Evolutionary conservation across 2,329 filamentous ascomycete genomes (phyloP).

Genomic region (Lasiodiplodia sp.): DNA sequence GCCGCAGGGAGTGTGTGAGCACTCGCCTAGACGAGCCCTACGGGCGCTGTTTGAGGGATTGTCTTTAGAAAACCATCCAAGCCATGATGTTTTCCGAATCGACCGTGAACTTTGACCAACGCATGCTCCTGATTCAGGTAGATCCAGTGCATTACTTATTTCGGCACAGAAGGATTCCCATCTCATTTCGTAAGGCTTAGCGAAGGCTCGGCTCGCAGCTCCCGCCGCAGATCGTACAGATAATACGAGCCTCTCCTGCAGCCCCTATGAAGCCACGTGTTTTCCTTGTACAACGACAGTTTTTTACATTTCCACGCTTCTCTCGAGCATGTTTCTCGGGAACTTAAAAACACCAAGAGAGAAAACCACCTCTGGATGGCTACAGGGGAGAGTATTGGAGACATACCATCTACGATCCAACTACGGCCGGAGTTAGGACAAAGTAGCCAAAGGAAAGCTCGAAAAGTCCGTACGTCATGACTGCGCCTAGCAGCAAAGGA

Average conservation of each 20-base stretch:
- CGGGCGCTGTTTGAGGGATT: not conserved
- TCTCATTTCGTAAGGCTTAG: not conserved
- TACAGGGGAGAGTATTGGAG: too few relatives aligned
- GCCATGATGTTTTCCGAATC: not conserved
- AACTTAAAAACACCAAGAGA: too few relatives aligned
- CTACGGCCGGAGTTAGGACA: too few relatives aligned
- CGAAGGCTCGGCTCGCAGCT: not conserved
- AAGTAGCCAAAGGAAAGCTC: too few relatives aligned
- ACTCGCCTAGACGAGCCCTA: not conserved
- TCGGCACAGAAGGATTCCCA: not conserved
- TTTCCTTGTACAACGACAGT: not conserved
- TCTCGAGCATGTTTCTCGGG: not conserved
- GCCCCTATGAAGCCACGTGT: not conserved
- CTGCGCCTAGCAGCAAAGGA: too few relatives aligned
- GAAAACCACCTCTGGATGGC: too few relatives aligned
- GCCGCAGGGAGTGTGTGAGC: not conserved
- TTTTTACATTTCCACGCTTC: not conserved
- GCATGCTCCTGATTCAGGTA: not conserved
- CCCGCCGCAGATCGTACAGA: not conserved
- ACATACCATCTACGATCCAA: too few relatives aligned
- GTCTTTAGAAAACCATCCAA: not conserved
- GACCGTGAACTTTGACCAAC: not conserved
- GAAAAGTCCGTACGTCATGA: too few relatives aligned
- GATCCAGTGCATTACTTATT: not conserved
- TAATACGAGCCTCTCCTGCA: not conserved